A percentile compares a stretch with the other conserved stretches of the same genome.
Evolutionary conservation across 2,329 filamentous ascomycete species (phyloP).

Genomic region (Fusarium pseudonygamai): DNA sequence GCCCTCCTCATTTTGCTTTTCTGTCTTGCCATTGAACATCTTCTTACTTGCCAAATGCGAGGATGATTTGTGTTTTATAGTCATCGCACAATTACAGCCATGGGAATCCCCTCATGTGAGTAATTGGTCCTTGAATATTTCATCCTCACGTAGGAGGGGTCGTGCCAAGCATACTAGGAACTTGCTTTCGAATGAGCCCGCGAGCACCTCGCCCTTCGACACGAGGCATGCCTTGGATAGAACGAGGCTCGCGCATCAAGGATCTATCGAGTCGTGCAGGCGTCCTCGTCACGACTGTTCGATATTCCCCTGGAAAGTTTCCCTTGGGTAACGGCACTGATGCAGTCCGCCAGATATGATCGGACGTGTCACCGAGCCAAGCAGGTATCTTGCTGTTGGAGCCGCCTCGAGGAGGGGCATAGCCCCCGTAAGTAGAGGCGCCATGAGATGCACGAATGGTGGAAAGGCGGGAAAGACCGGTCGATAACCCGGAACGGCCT

Average conservation of each 20-base stretch:
- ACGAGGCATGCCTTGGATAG: conserved; percentile 86
- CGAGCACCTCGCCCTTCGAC: conserved; percentile 62
- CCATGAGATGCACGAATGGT: conserved; percentile 67
- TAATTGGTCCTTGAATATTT: not conserved
- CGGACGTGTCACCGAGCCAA: conserved; percentile 76
- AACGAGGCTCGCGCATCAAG: conserved; percentile 90
- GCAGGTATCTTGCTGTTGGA: conserved; percentile 56
- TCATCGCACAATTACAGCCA: not conserved
- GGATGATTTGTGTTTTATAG: not conserved
- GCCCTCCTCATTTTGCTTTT: conserved; percentile 20
- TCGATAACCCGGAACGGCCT: conserved; percentile 72
- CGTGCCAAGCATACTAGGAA: conserved; percentile 58
- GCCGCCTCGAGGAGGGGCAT: conserved; percentile 48
- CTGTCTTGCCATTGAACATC: conserved; percentile 1
- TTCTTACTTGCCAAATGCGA: not conserved
- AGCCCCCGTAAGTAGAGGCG: conserved; percentile 54
- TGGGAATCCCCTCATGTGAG: conserved; percentile 2
- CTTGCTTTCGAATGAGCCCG: conserved; percentile 65
- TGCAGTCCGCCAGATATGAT: conserved; percentile 81
- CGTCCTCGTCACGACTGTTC: conserved; percentile 68
- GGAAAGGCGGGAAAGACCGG: conserved; percentile 69
- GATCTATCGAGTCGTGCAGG: conserved; percentile 86
- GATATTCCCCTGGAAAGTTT: conserved; percentile 71
- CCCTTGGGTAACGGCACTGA: conserved; percentile 68
- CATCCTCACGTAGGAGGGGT: conserved; percentile 51